Conservation (phyloP, 2,329 filamentous ascomycete genomes). For the Boeremia exigua region DNA sequence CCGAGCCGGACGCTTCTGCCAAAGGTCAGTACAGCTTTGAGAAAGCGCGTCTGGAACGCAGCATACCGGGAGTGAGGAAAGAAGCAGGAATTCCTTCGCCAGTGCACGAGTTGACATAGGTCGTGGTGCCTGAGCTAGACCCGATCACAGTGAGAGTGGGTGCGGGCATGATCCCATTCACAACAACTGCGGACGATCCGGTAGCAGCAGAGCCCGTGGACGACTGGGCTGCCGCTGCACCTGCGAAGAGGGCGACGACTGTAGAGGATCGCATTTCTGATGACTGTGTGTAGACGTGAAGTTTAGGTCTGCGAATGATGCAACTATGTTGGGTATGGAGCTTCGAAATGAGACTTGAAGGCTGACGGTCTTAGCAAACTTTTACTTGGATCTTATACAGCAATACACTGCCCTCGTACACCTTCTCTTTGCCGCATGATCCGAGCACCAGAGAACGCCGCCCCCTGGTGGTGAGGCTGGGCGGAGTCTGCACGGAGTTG, state of each 20-base stretch:
- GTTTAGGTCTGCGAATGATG: background rate
- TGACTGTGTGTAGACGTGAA: background rate
- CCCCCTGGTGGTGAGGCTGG: constrained; percentile 8
- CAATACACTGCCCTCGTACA: background rate
- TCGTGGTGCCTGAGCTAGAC: constrained; percentile 29
- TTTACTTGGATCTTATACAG: constrained; percentile 7
- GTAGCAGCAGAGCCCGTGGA: constrained; percentile 19
- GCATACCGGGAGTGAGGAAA: background rate
- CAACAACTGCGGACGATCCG: constrained; percentile 22
- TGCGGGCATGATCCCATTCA: constrained; percentile 20
- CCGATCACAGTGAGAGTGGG: constrained; percentile 29
- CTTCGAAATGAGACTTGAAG: background rate
- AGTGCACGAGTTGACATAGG: constrained; percentile 29
- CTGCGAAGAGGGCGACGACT: constrained; percentile 23
- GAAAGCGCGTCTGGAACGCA: background rate
- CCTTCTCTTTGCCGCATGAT: background rate
- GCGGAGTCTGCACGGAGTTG: constrained; percentile 2
- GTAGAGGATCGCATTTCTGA: constrained; percentile 28
- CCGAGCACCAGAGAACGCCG: constrained; percentile 6
- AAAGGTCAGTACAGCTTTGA: background rate
- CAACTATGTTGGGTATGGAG: background rate
- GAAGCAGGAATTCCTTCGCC: constrained; percentile 20
- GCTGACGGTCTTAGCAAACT: background rate
- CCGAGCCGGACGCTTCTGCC: constrained; percentile 3
- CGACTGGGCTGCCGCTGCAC: constrained; percentile 25